These are phyloP conservation scores for Rhododendron kiyosumense DNA, from an alignment of 148 eudicot genomes.

Conservation along the genomic window DNA sequence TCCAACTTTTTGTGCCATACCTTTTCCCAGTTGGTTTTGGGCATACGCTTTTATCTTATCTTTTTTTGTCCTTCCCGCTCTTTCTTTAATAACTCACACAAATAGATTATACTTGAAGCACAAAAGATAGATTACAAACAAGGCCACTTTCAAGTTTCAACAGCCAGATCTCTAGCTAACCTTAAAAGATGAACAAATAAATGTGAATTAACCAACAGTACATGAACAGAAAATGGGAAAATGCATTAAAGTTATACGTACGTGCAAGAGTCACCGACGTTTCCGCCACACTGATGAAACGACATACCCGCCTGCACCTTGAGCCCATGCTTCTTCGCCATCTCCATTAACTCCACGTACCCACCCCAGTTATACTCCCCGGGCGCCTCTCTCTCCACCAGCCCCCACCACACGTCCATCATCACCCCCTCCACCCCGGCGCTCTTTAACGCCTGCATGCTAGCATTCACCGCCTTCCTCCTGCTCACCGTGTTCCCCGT, in stretches of 20 bases:
- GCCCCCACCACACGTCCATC: conserved; percentile 99
- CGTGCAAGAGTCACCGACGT: conserved; percentile 90
- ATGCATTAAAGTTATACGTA: conserved; percentile 21
- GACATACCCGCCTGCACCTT: conserved; percentile 95
- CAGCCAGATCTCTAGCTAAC: background rate
- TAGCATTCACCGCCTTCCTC: conserved; percentile 80
- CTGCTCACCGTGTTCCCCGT: conserved; percentile 56
- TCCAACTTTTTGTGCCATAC: background rate
- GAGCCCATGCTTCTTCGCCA: conserved; percentile 64
- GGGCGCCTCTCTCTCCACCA: conserved; percentile 79
- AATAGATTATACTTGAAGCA: background rate
- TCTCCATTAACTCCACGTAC: conserved; percentile 59
- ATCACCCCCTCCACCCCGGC: conserved; percentile 88
- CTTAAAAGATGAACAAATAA: background rate
- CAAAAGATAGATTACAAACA: background rate
- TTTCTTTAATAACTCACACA: background rate
- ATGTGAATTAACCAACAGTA: background rate
- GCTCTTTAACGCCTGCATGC: conserved; percentile 75
- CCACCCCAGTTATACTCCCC: conserved; percentile 90
- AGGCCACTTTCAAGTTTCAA: background rate
- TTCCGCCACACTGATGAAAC: conserved; percentile 92
- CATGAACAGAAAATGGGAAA: background rate
- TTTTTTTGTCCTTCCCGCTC: background rate
- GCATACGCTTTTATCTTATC: background rate
- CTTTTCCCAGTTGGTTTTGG: background rate